Evolutionary conservation across 768 basidiomycete species (phyloP).

Genomic region (Asterophora parasitica): DNA sequence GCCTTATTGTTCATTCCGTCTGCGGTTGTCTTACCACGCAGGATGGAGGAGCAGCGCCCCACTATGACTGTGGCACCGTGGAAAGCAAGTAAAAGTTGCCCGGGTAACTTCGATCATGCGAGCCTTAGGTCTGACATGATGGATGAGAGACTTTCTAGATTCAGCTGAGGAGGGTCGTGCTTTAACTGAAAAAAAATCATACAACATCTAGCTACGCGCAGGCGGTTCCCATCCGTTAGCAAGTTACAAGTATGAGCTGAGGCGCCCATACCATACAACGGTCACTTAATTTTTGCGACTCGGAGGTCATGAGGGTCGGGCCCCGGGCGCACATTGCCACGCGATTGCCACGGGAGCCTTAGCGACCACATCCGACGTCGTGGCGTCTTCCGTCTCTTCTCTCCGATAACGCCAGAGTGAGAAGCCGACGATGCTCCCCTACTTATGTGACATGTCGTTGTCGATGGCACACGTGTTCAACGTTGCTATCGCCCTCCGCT

Average conservation of each 20-base stretch:
- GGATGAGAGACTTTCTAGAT: not conserved
- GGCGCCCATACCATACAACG: not conserved
- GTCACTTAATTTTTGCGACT: not conserved
- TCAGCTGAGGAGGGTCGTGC: not conserved
- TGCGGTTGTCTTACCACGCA: not conserved
- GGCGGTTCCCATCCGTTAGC: too few species aligned
- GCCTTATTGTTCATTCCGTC: too few species aligned
- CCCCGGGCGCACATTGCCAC: too few species aligned
- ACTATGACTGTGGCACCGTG: not conserved
- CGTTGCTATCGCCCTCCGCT: constrained; percentile 8
- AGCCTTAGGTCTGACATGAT: not conserved
- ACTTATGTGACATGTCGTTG: too few species aligned
- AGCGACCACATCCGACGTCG: constrained; percentile 34
- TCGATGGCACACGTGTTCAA: constrained; percentile 8
- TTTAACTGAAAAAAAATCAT: too few species aligned
- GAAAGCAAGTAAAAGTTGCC: not conserved
- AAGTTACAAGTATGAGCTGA: too few species aligned
- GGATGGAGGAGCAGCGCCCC: not conserved
- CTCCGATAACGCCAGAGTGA: constrained; percentile 25
- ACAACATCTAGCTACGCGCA: too few species aligned
- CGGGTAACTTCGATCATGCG: constrained; percentile 1
- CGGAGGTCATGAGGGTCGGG: not conserved
- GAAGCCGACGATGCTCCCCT: not conserved
- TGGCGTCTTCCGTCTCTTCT: constrained; percentile 33
- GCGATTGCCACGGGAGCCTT: constrained; percentile 25